phyloP scores from a whole-genome alignment of 441 rosid species.

The Eruca vesicaria region DNA sequence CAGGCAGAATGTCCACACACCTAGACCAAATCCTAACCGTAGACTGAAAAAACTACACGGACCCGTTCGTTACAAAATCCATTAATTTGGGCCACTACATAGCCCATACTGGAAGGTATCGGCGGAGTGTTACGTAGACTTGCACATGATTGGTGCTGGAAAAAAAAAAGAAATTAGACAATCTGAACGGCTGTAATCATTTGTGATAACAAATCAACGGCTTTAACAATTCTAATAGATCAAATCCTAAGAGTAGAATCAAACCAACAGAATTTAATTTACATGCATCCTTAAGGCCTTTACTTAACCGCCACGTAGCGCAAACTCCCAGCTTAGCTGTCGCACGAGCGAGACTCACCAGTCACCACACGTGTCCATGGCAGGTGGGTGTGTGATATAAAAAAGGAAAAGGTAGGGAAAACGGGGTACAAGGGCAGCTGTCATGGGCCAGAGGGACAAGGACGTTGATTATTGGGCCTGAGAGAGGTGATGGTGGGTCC shows the following conservation, averaged over 20 bases:
- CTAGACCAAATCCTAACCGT: not conserved
- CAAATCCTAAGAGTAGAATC: not conserved
- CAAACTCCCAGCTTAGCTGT: conserved; percentile 14
- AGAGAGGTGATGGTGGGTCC: conserved; percentile 25
- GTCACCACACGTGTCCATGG: conserved; percentile 15
- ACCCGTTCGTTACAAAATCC: not conserved
- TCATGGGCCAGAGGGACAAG: conserved; percentile 34
- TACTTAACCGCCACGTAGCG: conserved; percentile 25
- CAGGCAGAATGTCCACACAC: no score
- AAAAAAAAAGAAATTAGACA: not conserved
- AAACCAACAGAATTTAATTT: conserved; percentile 3
- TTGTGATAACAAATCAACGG: not conserved
- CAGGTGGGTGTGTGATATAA: not conserved
- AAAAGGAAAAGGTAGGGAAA: not conserved
- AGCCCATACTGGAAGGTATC: not conserved
- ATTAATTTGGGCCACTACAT: not conserved
- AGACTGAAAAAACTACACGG: not conserved
- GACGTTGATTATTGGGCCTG: conserved; percentile 29
- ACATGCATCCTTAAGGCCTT: conserved; percentile 1
- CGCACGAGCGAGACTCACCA: conserved; percentile 11
- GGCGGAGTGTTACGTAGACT: not conserved
- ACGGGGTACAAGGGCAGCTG: conserved; percentile 37
- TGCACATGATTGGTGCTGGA: not conserved
- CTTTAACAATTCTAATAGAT: not conserved
- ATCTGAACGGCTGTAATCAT: not conserved